Percentiles rank a stretch among this genome's conserved stretches.
Conservation (phyloP, 768 basidiomycete genomes). For the Sarcomyxa edulis region DNA sequence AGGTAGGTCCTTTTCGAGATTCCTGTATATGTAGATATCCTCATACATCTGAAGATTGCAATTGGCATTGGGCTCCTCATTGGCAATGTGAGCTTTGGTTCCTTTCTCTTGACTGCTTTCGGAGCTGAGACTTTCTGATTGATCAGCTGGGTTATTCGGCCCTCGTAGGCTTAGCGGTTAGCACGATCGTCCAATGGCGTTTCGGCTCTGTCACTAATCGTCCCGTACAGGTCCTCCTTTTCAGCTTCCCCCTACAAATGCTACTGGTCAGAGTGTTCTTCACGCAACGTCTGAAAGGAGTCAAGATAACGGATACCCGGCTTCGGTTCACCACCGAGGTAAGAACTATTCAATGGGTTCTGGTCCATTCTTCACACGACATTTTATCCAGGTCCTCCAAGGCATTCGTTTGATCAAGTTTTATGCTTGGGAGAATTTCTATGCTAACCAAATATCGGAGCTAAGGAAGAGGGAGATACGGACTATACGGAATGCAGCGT, state of each 20-base stretch:
- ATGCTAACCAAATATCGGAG: conserved; percentile 33
- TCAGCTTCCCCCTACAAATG: conserved; percentile 57
- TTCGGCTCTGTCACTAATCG: conserved; percentile 6
- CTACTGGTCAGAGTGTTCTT: conserved; percentile 49
- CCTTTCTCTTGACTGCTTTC: not conserved
- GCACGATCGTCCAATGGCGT: conserved; percentile 10
- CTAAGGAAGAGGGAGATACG: conserved; percentile 33
- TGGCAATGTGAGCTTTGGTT: conserved; percentile 36
- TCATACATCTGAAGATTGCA: conserved; percentile 24
- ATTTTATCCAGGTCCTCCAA: conserved; percentile 42
- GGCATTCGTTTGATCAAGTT: conserved; percentile 63
- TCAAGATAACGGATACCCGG: conserved; percentile 62
- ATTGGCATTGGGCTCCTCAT: conserved; percentile 61
- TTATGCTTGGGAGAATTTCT: conserved; percentile 57
- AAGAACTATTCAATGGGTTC: not conserved
- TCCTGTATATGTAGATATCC: not conserved
- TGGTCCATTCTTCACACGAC: conserved; percentile 1
- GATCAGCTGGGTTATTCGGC: conserved; percentile 61
- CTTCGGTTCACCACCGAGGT: conserved; percentile 62
- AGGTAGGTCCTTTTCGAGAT: conserved; percentile 23
- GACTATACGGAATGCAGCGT: conserved; percentile 30
- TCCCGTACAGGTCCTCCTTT: conserved; percentile 35
- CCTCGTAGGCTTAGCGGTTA: conserved; percentile 56
- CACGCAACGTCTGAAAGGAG: conserved; percentile 45
- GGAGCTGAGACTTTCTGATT: not conserved